Evolutionary conservation across 2,329 filamentous ascomycete genomes (phyloP), one percentile per base, ranked within the genome.

Genomic region (Phyllachora maydis): DNA sequence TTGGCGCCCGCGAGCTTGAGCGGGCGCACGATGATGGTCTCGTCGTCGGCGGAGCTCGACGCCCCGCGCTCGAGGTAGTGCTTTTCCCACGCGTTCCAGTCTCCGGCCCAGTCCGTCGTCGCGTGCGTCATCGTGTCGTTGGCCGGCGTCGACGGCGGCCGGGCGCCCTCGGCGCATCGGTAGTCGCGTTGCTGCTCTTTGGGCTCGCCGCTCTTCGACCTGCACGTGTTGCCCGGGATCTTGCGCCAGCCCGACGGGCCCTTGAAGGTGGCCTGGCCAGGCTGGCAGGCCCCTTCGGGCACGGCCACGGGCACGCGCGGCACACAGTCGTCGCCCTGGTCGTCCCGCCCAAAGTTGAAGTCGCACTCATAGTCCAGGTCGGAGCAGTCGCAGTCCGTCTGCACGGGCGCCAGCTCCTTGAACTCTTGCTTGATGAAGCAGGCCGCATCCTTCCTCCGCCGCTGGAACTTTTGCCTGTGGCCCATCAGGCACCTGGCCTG

Each of bases 331-430:
- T 63, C 65, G 24, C 64, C 59, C 30, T 85, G 67, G 4, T 65
- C 54, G 17, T 59, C 58, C 27, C 59, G 57, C 35, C 65, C 65
- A 28, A 92, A 95, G 45, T 91, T 90, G 56, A 77, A 92, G 42
- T 95, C 85, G 44, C 88, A 98, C 49, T 98, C 88, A 43, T 91
- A 98, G 45, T 98, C 90, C 16, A 59, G 55, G 27, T 75, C 66
- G 1, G 71, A 69, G 47, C 88, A 98, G 19, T 78, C 67, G 54
- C 88, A 98, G 22, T 67, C 49, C 36, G 79, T 66, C 14, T 65
- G 73, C 30, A 71, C 54, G 2, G 75, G 66, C 16, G 65, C 49
- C 0, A 77, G 70, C 31, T 88, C 76, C 39, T 81, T 69, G 52
- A 92, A 93, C 25, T 85, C 68, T 29, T 77, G 60, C 36, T 78